These are phyloP conservation scores for Ruellia speciosa DNA, from an alignment of 305 asterid genomes.

Conservation along the genomic window DNA sequence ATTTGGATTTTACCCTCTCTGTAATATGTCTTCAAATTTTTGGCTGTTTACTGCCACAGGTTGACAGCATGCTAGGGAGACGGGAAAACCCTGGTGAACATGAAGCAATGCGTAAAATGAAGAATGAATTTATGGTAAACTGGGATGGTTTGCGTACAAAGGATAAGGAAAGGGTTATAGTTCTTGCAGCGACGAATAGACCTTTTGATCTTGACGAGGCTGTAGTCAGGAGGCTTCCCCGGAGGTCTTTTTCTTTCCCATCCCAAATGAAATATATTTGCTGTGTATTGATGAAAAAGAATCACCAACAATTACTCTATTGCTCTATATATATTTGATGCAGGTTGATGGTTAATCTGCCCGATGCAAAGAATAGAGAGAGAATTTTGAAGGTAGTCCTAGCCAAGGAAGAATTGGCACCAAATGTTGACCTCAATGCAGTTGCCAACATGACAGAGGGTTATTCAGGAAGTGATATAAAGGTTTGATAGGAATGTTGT, in stretches of 20 bases:
- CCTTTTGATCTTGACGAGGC: constrained; percentile 95
- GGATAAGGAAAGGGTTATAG: constrained; percentile 81
- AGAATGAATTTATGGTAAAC: constrained; percentile 87
- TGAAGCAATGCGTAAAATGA: constrained; percentile 95
- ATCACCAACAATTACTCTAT: neutral
- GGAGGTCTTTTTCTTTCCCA: constrained; percentile 27
- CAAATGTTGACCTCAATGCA: constrained; percentile 54
- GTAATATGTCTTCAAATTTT: neutral
- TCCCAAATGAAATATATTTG: neutral
- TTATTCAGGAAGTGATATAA: constrained; percentile 87
- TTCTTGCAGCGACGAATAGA: constrained; percentile 87
- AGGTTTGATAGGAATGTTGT: constrained; percentile 36
- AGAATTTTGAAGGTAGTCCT: constrained; percentile 63
- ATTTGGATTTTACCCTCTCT: neutral
- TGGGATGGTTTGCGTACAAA: constrained; percentile 97
- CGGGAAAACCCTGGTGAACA: constrained; percentile 89
- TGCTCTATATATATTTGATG: constrained; percentile 12
- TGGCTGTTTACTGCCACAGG: constrained; percentile 31
- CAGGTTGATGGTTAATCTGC: constrained; percentile 86
- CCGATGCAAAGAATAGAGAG: constrained; percentile 60
- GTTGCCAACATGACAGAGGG: constrained; percentile 82
- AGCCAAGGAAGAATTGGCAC: constrained; percentile 56
- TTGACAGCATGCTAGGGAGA: constrained; percentile 89
- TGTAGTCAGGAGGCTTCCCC: constrained; percentile 84
- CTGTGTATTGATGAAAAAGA: constrained; percentile 5